A percentile compares a stretch with the other conserved stretches of the same genome.
phyloP scores from a whole-genome alignment of 2,329 filamentous ascomycete species.

The Colletotrichum sublineola region DNA sequence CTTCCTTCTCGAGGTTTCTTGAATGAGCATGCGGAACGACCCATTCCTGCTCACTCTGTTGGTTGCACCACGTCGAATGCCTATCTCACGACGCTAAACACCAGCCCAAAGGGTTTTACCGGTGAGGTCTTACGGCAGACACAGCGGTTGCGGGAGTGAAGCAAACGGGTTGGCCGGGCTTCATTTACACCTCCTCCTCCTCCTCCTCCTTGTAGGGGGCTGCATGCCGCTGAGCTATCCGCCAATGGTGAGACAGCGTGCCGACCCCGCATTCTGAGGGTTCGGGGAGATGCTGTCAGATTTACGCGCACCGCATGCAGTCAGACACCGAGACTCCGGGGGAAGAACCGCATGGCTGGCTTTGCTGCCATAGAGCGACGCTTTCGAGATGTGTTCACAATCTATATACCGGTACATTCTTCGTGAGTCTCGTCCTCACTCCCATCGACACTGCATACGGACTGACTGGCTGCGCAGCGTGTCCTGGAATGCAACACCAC shows the following conservation, averaged over 20 bases:
- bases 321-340: constrained; percentile 18
- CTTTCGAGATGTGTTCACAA: neutral
- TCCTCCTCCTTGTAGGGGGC: no score
- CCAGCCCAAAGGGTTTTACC: neutral
- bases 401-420: no score
- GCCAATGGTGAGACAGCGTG: neutral
- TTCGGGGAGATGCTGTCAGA: constrained; percentile 23
- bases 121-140: constrained; percentile 17
- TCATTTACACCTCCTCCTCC: no score
- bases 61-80: constrained; percentile 10
- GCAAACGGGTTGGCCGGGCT: neutral
- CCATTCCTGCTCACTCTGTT: neutral
- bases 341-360: neutral
- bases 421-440: neutral
- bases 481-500: neutral
- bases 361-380: neutral
- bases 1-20: no score
- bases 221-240: neutral
- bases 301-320: constrained; percentile 27
- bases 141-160: neutral
- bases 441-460: neutral
- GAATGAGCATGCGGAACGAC: neutral
- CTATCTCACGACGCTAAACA: neutral
- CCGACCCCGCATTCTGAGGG: constrained; percentile 19
- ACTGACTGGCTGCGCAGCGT: constrained; percentile 16